Percentiles rank a stretch among this genome's conserved stretches.
These are phyloP conservation scores for Microstegium vimineum DNA, from an alignment of 176 grass and related monocot genomes.

Conservation along the genomic window DNA sequence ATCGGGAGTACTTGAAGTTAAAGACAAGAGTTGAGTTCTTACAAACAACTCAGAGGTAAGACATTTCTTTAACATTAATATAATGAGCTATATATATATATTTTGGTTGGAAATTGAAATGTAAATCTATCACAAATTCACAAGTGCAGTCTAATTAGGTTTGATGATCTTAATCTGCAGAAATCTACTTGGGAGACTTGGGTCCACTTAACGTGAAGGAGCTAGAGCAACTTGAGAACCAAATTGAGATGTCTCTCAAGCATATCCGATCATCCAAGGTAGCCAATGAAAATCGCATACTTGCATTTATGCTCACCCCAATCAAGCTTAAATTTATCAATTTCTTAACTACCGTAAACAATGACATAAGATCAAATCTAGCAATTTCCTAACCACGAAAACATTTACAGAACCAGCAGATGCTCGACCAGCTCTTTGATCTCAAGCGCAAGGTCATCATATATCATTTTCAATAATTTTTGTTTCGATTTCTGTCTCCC, in stretches of 20 bases:
- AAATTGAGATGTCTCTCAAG: constrained; percentile 78
- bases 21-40: constrained; percentile 87
- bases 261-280: constrained; percentile 75
- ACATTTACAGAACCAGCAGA: constrained; percentile 57
- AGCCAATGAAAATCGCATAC: not conserved
- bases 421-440: constrained; percentile 74
- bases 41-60: constrained; percentile 81
- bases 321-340: not conserved
- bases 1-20: constrained; percentile 84
- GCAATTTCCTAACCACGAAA: not conserved
- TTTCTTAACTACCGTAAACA: not conserved
- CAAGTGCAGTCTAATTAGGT: not conserved
- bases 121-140: not conserved
- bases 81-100: not conserved
- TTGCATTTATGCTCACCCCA: not conserved
- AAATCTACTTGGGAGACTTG: constrained; percentile 97
- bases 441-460: constrained; percentile 74
- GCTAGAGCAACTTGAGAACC: constrained; percentile 79
- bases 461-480: not conserved
- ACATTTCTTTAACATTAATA: not conserved
- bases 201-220: constrained; percentile 62
- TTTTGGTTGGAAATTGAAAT: not conserved
- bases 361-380: not conserved
- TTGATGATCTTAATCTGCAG: constrained; percentile 11
- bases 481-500: not conserved